phyloP scores from a whole-genome alignment of 768 basidiomycete genomes.

The Psilocybe sp. region DNA sequence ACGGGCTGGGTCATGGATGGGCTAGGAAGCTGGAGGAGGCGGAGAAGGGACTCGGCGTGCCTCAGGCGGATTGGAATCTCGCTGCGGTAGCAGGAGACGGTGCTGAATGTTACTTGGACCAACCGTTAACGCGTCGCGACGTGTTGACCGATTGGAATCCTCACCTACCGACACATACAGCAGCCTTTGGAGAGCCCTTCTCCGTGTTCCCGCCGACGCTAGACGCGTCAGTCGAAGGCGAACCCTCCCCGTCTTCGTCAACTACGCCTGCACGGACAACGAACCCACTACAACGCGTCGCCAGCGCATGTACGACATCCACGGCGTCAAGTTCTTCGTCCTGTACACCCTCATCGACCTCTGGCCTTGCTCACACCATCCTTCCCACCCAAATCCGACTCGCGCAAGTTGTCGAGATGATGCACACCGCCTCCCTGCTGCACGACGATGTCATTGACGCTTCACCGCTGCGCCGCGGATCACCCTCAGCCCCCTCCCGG shows the following conservation, averaged over 20 bases:
- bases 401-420: constrained; percentile 94
- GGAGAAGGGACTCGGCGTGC: constrained; percentile 37
- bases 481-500: constrained; percentile 73
- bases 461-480: constrained; percentile 73
- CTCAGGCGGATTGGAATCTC: constrained; percentile 27
- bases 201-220: constrained; percentile 25
- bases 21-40: constrained; percentile 53
- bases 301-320: constrained; percentile 25
- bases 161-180: constrained; percentile 58
- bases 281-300: constrained; percentile 6
- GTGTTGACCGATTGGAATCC: constrained; percentile 93
- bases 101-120: constrained; percentile 56
- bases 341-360: constrained; percentile 11
- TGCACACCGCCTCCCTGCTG: constrained; percentile 92
- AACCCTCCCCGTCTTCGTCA: too few species aligned
- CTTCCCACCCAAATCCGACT: constrained; percentile 89
- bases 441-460: constrained; percentile 95
- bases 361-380: constrained; percentile 26
- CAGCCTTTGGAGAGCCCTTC: constrained; percentile 47
- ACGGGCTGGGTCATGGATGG: constrained; percentile 75
- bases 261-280: too few species aligned
- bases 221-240: too few species aligned
- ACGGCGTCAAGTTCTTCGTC: constrained; percentile 28
- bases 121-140: constrained; percentile 66
- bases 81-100: constrained; percentile 38